phyloP scores from a whole-genome alignment of 2,329 filamentous ascomycete genomes.

The Chrysoporthe austroafricana region DNA sequence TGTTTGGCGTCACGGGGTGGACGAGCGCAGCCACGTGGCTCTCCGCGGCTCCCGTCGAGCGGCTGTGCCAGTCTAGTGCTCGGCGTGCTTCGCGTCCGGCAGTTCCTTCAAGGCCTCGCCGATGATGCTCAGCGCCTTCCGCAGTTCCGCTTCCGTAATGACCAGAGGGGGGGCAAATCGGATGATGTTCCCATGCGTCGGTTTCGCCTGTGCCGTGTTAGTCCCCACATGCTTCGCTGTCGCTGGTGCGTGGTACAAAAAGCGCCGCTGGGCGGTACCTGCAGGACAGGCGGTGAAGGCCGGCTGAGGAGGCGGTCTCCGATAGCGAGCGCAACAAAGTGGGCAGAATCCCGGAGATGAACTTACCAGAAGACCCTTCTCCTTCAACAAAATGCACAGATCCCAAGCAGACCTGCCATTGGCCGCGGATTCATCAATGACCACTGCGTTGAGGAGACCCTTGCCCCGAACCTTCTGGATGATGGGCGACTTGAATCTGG shows the following conservation, averaged over 20 bases:
- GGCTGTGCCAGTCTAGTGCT: slow-evolving; percentile 35
- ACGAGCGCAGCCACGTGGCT: slow-evolving; percentile 1
- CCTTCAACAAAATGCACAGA: slow-evolving; percentile 91
- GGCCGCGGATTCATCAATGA: slow-evolving; percentile 89
- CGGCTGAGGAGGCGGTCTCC: slow-evolving; percentile 13
- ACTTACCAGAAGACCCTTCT: slow-evolving; percentile 88
- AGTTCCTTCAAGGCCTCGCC: slow-evolving; percentile 80
- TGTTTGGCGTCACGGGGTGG: background rate
- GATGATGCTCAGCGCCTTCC: slow-evolving; percentile 78
- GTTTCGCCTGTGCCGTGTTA: slow-evolving; percentile 75
- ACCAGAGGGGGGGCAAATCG: slow-evolving; percentile 95
- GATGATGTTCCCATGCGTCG: slow-evolving; percentile 98
- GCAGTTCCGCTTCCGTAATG: slow-evolving; percentile 86
- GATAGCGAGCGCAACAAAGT: background rate
- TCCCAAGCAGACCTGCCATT: slow-evolving; percentile 93
- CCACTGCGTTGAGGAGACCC: slow-evolving; percentile 91
- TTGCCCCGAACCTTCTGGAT: slow-evolving; percentile 87
- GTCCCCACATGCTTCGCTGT: slow-evolving; percentile 23
- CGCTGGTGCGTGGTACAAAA: slow-evolving; percentile 9
- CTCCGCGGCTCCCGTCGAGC: slow-evolving; percentile 16
- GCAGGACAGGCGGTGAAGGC: slow-evolving; percentile 24
- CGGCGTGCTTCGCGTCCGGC: slow-evolving; percentile 61
- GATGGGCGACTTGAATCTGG: slow-evolving; percentile 76
- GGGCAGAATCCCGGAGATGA: slow-evolving; percentile 21
- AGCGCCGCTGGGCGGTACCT: slow-evolving; percentile 18